A percentile compares a stretch with the other conserved stretches of the same genome.
phyloP scores from a whole-genome alignment of 225 moss, liverwort and hornwort species.

The Polytrichum commune region DNA sequence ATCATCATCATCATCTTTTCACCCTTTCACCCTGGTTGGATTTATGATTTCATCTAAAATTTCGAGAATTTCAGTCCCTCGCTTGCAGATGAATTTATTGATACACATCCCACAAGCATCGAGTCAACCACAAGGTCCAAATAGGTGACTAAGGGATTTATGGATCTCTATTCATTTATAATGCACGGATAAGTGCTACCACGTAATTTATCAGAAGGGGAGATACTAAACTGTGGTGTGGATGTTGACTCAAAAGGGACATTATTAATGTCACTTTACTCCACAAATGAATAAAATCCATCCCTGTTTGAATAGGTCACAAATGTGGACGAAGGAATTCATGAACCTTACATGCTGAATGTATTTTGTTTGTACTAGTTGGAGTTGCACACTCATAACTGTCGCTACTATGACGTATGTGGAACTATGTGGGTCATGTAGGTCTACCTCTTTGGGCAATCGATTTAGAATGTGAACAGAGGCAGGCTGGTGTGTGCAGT shows the following conservation, averaged over 20 bases:
- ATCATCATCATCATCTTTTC: neutral
- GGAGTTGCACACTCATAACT: neutral
- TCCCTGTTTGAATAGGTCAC: too few species aligned
- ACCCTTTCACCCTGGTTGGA: neutral
- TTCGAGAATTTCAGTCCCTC: neutral
- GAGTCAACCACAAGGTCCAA: too few species aligned
- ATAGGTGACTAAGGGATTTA: too few species aligned
- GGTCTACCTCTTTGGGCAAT: neutral
- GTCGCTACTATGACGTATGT: constrained; percentile 10
- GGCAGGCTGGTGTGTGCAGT: constrained; percentile 35
- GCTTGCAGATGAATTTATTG: neutral
- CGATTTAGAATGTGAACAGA: constrained; percentile 10
- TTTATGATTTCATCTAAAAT: neutral
- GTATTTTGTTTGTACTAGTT: neutral
- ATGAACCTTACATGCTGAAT: neutral
- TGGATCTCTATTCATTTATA: too few species aligned
- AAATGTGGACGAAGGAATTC: too few species aligned
- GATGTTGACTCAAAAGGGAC: too few species aligned
- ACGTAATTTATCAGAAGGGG: too few species aligned
- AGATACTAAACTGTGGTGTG: too few species aligned
- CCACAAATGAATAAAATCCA: too few species aligned
- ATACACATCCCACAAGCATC: neutral
- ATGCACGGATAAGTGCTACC: too few species aligned
- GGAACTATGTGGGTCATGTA: neutral
- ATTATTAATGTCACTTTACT: too few species aligned